Evolutionary conservation across 1,284 basidiomycete species (phyloP).

Genomic region (Golubevia sp.): DNA sequence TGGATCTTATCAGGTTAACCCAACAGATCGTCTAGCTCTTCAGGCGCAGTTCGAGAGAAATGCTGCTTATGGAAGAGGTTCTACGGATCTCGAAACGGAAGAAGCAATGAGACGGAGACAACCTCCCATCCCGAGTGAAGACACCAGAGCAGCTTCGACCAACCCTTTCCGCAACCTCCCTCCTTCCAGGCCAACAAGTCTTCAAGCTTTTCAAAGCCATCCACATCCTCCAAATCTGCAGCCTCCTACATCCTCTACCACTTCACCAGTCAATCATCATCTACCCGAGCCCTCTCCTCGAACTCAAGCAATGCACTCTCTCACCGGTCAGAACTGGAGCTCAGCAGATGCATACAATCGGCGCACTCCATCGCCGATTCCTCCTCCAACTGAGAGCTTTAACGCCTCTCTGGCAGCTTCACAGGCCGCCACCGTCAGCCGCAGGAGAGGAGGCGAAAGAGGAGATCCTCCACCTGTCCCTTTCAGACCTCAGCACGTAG

Average conservation of each 20-base stretch:
- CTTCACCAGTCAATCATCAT: background rate
- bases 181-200: background rate
- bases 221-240: background rate
- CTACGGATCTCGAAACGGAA: background rate
- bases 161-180: background rate
- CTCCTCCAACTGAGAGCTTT: slow-evolving; percentile 10
- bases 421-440: slow-evolving; percentile 24
- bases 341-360: background rate
- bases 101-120: background rate
- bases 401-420: slow-evolving; percentile 24
- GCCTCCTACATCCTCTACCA: background rate
- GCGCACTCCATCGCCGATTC: background rate
- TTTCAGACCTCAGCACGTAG: background rate
- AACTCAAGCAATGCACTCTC: slow-evolving; percentile 24
- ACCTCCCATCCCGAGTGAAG: background rate
- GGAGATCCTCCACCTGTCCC: background rate
- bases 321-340: slow-evolving; percentile 15
- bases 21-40: background rate
- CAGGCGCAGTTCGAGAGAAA: background rate
- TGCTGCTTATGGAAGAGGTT: background rate
- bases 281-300: slow-evolving; percentile 15
- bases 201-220: background rate
- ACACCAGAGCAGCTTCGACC: background rate
- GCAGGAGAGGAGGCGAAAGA: slow-evolving; percentile 1
- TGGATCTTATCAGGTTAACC: background rate